These are phyloP conservation scores for Saururus chinensis DNA, from an alignment of 164 flowering plant species.

Conservation along the genomic window DNA sequence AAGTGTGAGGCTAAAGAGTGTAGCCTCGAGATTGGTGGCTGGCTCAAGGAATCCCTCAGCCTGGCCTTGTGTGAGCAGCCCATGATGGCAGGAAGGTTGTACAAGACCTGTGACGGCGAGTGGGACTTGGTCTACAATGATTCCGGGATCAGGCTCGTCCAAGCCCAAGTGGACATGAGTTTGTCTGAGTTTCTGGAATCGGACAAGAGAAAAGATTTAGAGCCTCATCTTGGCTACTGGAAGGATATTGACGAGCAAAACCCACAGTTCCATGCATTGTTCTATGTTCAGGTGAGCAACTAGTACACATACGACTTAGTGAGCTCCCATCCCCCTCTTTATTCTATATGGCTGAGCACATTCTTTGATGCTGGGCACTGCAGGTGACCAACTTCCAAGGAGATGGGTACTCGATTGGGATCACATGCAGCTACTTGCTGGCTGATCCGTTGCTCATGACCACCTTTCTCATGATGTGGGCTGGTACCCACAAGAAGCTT, in stretches of 20 bases:
- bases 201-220: neutral
- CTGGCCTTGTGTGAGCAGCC: conserved; percentile 3
- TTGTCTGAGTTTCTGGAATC: conserved; percentile 2
- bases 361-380: neutral
- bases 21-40: conserved; percentile 1
- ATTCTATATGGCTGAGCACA: neutral
- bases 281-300: conserved; percentile 7
- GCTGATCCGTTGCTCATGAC: conserved; percentile 5
- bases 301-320: neutral
- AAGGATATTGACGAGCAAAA: conserved; percentile 6
- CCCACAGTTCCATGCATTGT: conserved; percentile 7
- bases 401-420: conserved; percentile 5
- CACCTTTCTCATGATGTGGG: conserved; percentile 3
- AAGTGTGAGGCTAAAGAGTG: conserved; percentile 4
- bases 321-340: too few species aligned
- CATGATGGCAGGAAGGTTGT: conserved; percentile 5
- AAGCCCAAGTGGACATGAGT: conserved; percentile 2
- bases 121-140: conserved; percentile 1
- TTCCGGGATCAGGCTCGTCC: conserved; percentile 7
- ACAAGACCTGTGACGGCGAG: neutral
- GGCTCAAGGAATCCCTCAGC: conserved; percentile 9
- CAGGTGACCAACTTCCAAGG: conserved; percentile 7
- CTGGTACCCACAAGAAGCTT: neutral
- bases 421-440: neutral
- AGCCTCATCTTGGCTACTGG: conserved; percentile 7